Conservation (phyloP, 805 yeast species). For the Isabelozyma gotoi region DNA sequence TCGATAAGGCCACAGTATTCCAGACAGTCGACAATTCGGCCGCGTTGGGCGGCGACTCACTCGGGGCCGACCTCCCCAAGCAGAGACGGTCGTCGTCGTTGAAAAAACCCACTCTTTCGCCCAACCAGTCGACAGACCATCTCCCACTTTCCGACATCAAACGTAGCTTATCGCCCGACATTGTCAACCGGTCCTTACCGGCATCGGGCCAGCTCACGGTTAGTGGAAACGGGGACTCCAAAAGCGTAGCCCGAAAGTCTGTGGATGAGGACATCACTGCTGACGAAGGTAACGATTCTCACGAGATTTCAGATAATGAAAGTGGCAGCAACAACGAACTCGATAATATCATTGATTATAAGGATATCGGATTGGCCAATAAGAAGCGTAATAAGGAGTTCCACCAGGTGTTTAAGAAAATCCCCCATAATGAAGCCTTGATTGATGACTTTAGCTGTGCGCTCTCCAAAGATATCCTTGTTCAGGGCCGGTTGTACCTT, state of each 20-base stretch:
- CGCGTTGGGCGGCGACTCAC: conserved; percentile 4
- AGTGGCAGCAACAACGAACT: conserved; percentile 10
- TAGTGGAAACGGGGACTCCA: conserved; percentile 15
- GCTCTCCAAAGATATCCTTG: conserved; percentile 58
- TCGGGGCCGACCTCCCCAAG: conserved; percentile 1
- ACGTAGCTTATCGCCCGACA: conserved; percentile 17
- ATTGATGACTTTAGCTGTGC: conserved; percentile 68
- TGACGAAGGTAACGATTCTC: conserved; percentile 9
- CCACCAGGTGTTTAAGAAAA: conserved; percentile 55
- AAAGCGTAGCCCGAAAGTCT: conserved; percentile 15
- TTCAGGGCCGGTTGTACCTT: conserved; percentile 66
- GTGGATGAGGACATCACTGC: conserved; percentile 1
- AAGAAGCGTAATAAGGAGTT: conserved; percentile 59
- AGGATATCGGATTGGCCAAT: conserved; percentile 32
- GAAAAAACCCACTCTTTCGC: conserved; percentile 10
- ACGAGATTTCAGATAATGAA: conserved; percentile 5
- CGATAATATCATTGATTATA: conserved; percentile 12
- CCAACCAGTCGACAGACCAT: conserved; percentile 18
- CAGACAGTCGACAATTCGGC: neutral
- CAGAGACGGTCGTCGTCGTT: conserved; percentile 4
- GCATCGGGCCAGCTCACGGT: conserved; percentile 13
- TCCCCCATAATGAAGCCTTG: conserved; percentile 52
- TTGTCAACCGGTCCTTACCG: conserved; percentile 13
- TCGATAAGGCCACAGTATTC: neutral
- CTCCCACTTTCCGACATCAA: conserved; percentile 7